Conservation (phyloP, 805 yeast genomes). For the Kazachstania kunashirensis region DNA sequence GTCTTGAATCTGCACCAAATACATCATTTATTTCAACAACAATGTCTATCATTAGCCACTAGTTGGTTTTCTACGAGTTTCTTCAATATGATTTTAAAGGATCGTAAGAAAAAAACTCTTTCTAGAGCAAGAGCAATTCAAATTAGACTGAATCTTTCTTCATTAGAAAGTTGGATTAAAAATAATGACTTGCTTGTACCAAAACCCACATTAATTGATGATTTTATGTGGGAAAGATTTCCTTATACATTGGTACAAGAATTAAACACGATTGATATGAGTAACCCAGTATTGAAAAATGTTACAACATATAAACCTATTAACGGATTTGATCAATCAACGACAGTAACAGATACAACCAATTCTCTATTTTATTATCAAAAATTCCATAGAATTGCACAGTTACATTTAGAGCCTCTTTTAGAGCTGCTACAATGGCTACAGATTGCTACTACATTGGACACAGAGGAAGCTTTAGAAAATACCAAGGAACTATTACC, state of each 20-base stretch:
- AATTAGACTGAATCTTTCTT: slow-evolving; percentile 73
- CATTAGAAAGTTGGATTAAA: slow-evolving; percentile 89
- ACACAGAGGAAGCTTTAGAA: slow-evolving; percentile 52
- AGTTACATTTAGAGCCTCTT: slow-evolving; percentile 57
- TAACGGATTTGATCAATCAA: slow-evolving; percentile 4
- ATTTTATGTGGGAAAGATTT: slow-evolving; percentile 30
- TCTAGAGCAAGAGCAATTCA: slow-evolving; percentile 84
- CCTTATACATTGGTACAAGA: slow-evolving; percentile 32
- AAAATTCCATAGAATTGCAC: slow-evolving; percentile 55
- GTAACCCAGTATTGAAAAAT: slow-evolving; percentile 17
- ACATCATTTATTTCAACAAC: slow-evolving; percentile 67
- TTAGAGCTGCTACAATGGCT: slow-evolving; percentile 82
- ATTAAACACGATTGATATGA: slow-evolving; percentile 20
- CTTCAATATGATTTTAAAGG: slow-evolving; percentile 63
- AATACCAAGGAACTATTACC: slow-evolving; percentile 45
- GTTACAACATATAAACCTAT: slow-evolving; percentile 21
- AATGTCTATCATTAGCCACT: slow-evolving; percentile 66
- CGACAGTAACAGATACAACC: slow-evolving; percentile 11
- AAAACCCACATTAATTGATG: slow-evolving; percentile 30
- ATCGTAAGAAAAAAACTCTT: slow-evolving; percentile 47
- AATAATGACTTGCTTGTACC: slow-evolving; percentile 27
- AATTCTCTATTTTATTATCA: slow-evolving; percentile 54
- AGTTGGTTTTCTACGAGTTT: slow-evolving; percentile 66
- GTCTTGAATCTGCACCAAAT: slow-evolving; percentile 75
- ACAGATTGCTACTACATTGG: slow-evolving; percentile 70